These are phyloP conservation scores for Phaseolus coccineus DNA, from an alignment of 331 rosid genomes.

Conservation along the genomic window DNA sequence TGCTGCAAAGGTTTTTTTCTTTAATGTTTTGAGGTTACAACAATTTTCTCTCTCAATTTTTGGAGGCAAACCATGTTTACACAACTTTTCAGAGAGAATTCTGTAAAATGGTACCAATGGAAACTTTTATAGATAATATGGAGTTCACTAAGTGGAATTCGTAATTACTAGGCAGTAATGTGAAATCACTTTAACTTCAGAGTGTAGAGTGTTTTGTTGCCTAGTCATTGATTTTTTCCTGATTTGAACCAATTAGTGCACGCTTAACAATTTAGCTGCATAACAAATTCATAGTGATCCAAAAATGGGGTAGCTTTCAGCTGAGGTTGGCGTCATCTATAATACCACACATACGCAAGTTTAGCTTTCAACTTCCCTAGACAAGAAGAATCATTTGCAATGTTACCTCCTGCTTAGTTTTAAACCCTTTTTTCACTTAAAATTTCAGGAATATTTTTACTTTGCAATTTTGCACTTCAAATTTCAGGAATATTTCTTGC, in stretches of 20 bases:
- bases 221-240: conserved; percentile 9
- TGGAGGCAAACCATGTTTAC: conserved; percentile 30
- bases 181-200: conserved; percentile 27
- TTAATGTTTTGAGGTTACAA: background rate
- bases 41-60: conserved; percentile 14
- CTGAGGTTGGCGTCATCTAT: conserved; percentile 14
- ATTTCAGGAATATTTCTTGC: too few relatives aligned
- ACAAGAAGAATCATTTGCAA: conserved; percentile 48
- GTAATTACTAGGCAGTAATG: background rate
- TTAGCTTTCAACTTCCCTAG: conserved; percentile 37
- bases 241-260: conserved; percentile 8
- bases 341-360: background rate
- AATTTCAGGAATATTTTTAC: background rate
- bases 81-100: conserved; percentile 35
- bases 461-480: too few relatives aligned
- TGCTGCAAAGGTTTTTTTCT: background rate
- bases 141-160: background rate
- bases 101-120: conserved; percentile 25
- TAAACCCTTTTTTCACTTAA: background rate
- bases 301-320: background rate
- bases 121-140: conserved; percentile 27
- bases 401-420: conserved; percentile 1
- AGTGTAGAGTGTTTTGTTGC: conserved; percentile 18
- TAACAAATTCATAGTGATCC: background rate
- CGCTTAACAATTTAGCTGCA: background rate